A percentile compares a stretch with the other conserved stretches of the same genome.
Conservation (phyloP, 805 yeast species). For the Lipomyces mesembrius region DNA sequence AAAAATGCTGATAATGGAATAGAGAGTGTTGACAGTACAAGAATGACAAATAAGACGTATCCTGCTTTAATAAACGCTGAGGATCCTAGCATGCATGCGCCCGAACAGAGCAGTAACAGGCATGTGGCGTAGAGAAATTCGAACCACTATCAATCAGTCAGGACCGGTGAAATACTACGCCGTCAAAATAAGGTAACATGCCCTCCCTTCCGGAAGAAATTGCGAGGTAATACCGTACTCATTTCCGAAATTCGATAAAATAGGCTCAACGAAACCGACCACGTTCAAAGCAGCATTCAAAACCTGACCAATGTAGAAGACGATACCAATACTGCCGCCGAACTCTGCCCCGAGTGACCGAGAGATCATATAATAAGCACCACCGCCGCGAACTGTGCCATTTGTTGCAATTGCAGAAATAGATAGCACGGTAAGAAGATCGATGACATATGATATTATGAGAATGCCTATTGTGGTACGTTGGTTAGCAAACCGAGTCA, state of each 20-base stretch:
- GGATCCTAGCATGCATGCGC: slow-evolving; percentile 80
- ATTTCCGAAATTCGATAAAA: slow-evolving; percentile 75
- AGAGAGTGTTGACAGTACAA: slow-evolving; percentile 73
- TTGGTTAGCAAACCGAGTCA: background rate
- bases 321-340: slow-evolving; percentile 96
- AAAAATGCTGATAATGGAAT: slow-evolving; percentile 78
- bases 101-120: slow-evolving; percentile 70
- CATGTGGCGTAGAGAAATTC: slow-evolving; percentile 72
- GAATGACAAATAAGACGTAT: slow-evolving; percentile 65
- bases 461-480: slow-evolving; percentile 44
- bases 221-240: slow-evolving; percentile 59
- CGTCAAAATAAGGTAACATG: slow-evolving; percentile 6
- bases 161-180: background rate
- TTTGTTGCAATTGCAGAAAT: slow-evolving; percentile 96
- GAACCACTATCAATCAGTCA: slow-evolving; percentile 54
- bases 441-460: slow-evolving; percentile 74
- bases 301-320: slow-evolving; percentile 93
- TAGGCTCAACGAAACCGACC: slow-evolving; percentile 92
- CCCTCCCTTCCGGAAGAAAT: slow-evolving; percentile 65
- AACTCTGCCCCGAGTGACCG: slow-evolving; percentile 96
- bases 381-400: slow-evolving; percentile 97
- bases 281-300: slow-evolving; percentile 87
- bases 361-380: slow-evolving; percentile 97
- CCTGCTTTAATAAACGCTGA: slow-evolving; percentile 83
- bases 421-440: slow-evolving; percentile 83